These are phyloP conservation scores for Beta vulgaris DNA, from an alignment of 148 eudicot species.

Conservation along the genomic window DNA sequence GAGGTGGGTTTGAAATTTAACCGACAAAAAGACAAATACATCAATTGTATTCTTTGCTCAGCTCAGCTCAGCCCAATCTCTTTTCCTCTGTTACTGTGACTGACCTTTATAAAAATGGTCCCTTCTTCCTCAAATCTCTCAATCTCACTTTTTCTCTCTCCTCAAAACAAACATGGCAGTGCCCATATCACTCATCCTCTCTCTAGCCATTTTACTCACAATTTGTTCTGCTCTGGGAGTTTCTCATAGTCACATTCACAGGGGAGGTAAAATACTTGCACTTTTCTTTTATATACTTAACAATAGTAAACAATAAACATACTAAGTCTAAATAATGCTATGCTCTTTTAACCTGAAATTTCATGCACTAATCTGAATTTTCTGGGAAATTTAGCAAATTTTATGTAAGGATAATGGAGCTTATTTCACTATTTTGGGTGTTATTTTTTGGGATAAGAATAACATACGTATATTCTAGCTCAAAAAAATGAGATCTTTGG, in stretches of 20 bases:
- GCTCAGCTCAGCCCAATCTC: conserved; percentile 15
- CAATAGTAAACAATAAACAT: no score
- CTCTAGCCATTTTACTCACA: conserved; percentile 29
- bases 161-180: conserved; percentile 25
- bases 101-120: not conserved
- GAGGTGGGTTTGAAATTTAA: conserved; percentile 15
- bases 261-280: conserved; percentile 26
- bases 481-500: not conserved
- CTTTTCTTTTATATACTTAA: no score
- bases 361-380: not conserved
- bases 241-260: conserved; percentile 26
- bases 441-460: no score
- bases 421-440: not conserved
- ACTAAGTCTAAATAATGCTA: not conserved
- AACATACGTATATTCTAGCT: not conserved
- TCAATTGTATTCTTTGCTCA: not conserved
- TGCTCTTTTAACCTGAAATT: not conserved
- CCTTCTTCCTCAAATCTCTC: conserved; percentile 1
- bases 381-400: no score
- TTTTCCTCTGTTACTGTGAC: not conserved
- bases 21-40: conserved; percentile 19
- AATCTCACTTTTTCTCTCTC: not conserved
- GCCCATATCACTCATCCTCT: conserved; percentile 26
- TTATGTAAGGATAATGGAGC: not conserved
- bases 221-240: conserved; percentile 33